These are phyloP conservation scores for Colletotrichum karsti DNA, from an alignment of 2,329 filamentous ascomycete species.

Conservation along the genomic window DNA sequence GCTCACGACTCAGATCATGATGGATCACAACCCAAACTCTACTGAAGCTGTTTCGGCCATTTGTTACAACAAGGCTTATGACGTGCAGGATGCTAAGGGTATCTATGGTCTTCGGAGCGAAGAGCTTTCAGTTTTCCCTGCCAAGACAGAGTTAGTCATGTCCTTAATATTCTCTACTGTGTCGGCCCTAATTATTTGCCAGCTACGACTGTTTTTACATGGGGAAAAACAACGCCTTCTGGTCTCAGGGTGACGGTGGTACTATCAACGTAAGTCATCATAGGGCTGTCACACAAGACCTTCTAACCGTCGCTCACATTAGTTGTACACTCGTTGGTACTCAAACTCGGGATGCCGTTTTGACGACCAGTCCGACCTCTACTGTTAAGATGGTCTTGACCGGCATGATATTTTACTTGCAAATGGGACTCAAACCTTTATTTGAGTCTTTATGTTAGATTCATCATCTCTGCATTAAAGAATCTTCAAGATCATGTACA, in stretches of 20 bases:
- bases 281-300: background rate
- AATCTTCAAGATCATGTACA: no score
- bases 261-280: background rate
- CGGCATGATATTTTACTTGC: no score
- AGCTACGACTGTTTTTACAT: constrained; percentile 2
- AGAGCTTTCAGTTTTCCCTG: background rate
- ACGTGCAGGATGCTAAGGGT: background rate
- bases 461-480: no score
- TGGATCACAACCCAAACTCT: constrained; percentile 7
- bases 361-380: background rate
- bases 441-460: no score
- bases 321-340: constrained; percentile 1
- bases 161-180: background rate
- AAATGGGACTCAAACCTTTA: no score
- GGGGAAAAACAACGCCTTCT: background rate
- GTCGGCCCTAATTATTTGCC: background rate
- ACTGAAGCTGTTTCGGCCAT: background rate
- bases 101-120: background rate
- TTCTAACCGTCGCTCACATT: no score
- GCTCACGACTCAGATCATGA: constrained; percentile 1
- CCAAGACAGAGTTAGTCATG: background rate
- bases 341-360: background rate
- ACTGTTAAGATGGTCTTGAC: background rate
- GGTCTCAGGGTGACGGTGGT: background rate
- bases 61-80: constrained; percentile 1